These are phyloP conservation scores for Anisodus acutangulus DNA, from an alignment of 257 asterid species.

Conservation along the genomic window DNA sequence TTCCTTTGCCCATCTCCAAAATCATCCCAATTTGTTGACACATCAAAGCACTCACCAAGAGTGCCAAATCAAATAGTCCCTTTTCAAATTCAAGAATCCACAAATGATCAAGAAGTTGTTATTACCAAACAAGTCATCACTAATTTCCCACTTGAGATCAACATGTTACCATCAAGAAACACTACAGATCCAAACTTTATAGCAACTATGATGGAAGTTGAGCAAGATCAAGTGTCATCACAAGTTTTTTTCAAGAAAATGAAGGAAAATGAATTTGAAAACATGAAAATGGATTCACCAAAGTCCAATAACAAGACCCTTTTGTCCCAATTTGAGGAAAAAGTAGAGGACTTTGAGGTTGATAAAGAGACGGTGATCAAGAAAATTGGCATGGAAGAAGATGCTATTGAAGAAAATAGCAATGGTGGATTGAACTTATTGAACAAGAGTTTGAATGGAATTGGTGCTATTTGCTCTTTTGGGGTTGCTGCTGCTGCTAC, in stretches of 20 bases:
- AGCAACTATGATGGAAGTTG: slow-evolving; percentile 27
- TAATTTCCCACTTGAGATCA: slow-evolving; percentile 30
- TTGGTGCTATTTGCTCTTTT: slow-evolving; percentile 79
- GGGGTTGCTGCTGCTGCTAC: slow-evolving; percentile 77
- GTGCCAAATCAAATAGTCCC: slow-evolving; percentile 42
- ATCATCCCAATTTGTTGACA: slow-evolving; percentile 45
- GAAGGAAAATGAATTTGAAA: slow-evolving; percentile 71
- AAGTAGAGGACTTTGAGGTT: slow-evolving; percentile 31
- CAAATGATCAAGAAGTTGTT: slow-evolving; percentile 30
- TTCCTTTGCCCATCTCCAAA: slow-evolving; percentile 27
- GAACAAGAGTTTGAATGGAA: slow-evolving; percentile 70
- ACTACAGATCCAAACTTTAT: background rate
- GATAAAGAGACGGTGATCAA: slow-evolving; percentile 31
- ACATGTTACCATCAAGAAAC: slow-evolving; percentile 29
- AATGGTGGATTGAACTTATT: slow-evolving; percentile 49
- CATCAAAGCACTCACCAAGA: slow-evolving; percentile 26
- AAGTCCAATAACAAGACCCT: slow-evolving; percentile 36
- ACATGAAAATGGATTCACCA: slow-evolving; percentile 79
- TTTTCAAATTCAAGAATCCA: slow-evolving; percentile 29
- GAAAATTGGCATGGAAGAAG: slow-evolving; percentile 9
- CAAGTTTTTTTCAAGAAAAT: slow-evolving; percentile 83
- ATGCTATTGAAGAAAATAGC: background rate
- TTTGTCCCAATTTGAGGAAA: slow-evolving; percentile 51
- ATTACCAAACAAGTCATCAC: slow-evolving; percentile 5
- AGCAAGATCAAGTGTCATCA: slow-evolving; percentile 42